Percentiles rank a stretch among this genome's conserved stretches.
Evolutionary conservation across 1,284 basidiomycete genomes (phyloP).

Genomic region (Sanghuangporus sanghuang): DNA sequence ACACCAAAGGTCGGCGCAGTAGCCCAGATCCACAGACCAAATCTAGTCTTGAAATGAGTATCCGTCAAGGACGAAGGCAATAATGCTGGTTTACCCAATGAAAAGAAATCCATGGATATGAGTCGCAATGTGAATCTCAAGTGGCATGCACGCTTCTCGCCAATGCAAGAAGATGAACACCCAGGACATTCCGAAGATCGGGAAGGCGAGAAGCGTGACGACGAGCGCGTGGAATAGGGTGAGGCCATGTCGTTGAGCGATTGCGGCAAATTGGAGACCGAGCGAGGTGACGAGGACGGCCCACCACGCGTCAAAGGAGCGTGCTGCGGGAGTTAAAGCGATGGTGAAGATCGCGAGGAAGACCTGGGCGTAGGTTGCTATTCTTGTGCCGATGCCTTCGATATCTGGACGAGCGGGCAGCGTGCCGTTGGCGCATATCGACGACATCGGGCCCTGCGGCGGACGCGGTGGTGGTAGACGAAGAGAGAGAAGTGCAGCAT

Average conservation of each 20-base stretch:
- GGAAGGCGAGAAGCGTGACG: slow-evolving; percentile 15
- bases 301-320: slow-evolving; percentile 19
- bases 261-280: slow-evolving; percentile 16
- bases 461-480: background rate
- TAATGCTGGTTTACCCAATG: slow-evolving; percentile 3
- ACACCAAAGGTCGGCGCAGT: slow-evolving; percentile 11
- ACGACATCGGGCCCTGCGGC: background rate
- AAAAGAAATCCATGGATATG: slow-evolving; percentile 17
- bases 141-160: slow-evolving; percentile 11
- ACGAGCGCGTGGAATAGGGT: slow-evolving; percentile 15
- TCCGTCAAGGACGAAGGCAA: background rate
- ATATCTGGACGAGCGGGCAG: slow-evolving; percentile 15
- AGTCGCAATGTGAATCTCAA: slow-evolving; percentile 14
- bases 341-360: slow-evolving; percentile 16
- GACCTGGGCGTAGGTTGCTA: slow-evolving; percentile 18
- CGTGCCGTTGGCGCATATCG: slow-evolving; percentile 5
- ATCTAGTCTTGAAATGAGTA: background rate
- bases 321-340: slow-evolving; percentile 9
- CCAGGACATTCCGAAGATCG: slow-evolving; percentile 17
- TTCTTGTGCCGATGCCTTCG: slow-evolving; percentile 17
- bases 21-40: slow-evolving; percentile 17
- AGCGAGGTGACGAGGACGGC: slow-evolving; percentile 16
- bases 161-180: slow-evolving; percentile 16
- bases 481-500: background rate
- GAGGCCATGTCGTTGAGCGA: slow-evolving; percentile 11